Conservation (phyloP, 148 eudicot species). For the Rhododendron henanense region DNA sequence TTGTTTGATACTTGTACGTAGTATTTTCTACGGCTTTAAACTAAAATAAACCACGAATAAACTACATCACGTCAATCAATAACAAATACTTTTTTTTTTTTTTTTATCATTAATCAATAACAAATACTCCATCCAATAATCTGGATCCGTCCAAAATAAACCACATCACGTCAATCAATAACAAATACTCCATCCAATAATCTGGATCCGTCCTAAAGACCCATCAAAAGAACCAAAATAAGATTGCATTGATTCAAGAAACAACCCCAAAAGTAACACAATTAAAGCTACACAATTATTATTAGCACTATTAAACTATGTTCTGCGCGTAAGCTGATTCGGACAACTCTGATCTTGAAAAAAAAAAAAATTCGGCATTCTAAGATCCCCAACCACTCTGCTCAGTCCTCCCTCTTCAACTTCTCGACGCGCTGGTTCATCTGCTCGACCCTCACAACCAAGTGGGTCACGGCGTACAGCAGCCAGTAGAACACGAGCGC, state of each 20-base stretch:
- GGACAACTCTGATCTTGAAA: no score
- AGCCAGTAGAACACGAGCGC: slow-evolving; percentile 49
- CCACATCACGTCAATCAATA: no score
- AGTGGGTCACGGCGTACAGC: slow-evolving; percentile 35
- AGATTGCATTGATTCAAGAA: neutral
- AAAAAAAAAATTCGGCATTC: neutral
- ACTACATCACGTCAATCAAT: no score
- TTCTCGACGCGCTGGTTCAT: slow-evolving; percentile 38
- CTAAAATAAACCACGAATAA: no score
- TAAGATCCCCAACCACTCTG: neutral
- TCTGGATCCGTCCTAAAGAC: no score
- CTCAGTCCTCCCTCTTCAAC: slow-evolving; percentile 33
- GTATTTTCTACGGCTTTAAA: no score
- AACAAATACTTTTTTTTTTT: no score
- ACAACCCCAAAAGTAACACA: neutral
- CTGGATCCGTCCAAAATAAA: no score
- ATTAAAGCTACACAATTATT: neutral
- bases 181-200: neutral
- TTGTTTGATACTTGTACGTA: no score
- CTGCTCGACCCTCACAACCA: slow-evolving; percentile 40
- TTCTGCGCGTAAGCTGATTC: neutral
- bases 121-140: no score
- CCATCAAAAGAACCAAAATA: neutral
- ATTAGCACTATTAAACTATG: neutral
- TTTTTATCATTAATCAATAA: no score